Conservation (phyloP, 2,329 filamentous ascomycete genomes). For the Lachnellula subtilissima region DNA sequence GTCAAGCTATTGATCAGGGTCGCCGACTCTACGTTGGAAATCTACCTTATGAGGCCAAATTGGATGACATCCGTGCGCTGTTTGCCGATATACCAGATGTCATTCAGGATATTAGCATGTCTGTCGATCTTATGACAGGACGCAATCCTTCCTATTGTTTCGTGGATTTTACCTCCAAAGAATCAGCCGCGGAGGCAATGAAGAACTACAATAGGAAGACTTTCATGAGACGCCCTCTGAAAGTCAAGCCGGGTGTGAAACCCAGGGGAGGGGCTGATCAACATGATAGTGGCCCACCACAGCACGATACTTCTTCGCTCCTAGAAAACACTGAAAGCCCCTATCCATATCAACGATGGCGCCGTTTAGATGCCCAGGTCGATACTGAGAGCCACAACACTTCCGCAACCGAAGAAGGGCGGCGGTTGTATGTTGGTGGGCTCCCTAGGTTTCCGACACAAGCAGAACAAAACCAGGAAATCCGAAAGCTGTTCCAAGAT, state of each 20-base stretch:
- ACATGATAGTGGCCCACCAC: neutral
- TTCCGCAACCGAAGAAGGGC: slow-evolving; percentile 31
- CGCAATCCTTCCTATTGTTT: slow-evolving; percentile 73
- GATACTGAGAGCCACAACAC: slow-evolving; percentile 13
- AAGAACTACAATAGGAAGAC: slow-evolving; percentile 48
- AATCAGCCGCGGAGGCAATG: slow-evolving; percentile 55
- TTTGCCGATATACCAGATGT: slow-evolving; percentile 38
- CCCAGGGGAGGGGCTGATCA: slow-evolving; percentile 14
- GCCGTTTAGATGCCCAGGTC: slow-evolving; percentile 12
- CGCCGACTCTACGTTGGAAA: slow-evolving; percentile 49
- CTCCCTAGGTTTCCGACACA: slow-evolving; percentile 46
- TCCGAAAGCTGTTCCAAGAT: slow-evolving; percentile 42
- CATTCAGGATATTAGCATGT: slow-evolving; percentile 60
- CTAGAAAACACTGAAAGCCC: neutral
- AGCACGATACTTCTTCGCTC: neutral
- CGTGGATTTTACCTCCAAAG: slow-evolving; percentile 56
- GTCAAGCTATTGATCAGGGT: slow-evolving; percentile 23
- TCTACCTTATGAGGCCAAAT: slow-evolving; percentile 49
- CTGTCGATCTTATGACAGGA: slow-evolving; percentile 61
- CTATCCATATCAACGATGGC: slow-evolving; percentile 22
- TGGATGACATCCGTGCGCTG: slow-evolving; percentile 43
- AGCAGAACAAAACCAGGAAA: slow-evolving; percentile 41
- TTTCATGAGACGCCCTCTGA: slow-evolving; percentile 55
- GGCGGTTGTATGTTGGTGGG: slow-evolving; percentile 48
- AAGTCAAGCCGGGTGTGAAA: slow-evolving; percentile 57